Evolutionary conservation across 164 flowering plant genomes (phyloP), one percentile per base, ranked within the genome.

Genomic region (Malania oleifera): DNA sequence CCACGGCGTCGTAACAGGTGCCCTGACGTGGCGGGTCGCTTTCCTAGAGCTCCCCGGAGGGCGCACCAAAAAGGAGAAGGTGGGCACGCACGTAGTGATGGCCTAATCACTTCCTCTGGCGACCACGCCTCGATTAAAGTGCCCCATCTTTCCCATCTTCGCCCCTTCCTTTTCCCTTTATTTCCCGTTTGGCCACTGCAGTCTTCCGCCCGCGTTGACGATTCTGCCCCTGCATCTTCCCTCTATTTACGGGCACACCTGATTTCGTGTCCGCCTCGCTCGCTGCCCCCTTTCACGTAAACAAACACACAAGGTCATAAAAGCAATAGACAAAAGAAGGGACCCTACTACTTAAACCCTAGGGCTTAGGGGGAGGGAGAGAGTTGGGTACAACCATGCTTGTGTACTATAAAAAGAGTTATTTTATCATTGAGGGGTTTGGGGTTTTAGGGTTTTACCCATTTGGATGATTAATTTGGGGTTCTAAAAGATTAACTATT

Each of bases 21-120:
- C 49, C 66, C 48, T 67, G 73, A 77, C 74, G 74, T 77, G 70
- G 65, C 41, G 69, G 29, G 73, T 74, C 74, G 68, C 69, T 64
- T 17, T 71, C 76, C 4, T 1, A 38, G 37, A 35, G 52, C 22
- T 51, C 27, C 25, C 41, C 40, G 24, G 43, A 40, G 43, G 57
- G 61, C 35, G 41, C 15, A 38, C 57, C 51, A 39, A 54, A 62
- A 56, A 38, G 73, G 41, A 49, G 66, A 54, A 67, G 67, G 67
- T n/a, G n/a, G n/a, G n/a, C n/a, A n/a, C n/a, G n/a, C n/a, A n/a
- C n/a, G n/a, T 58, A 61, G 73, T 77, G 78, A 77, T 77, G 77
- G 72, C 69, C 78, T 66, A 72, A 72, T 72, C 75, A 71, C 60
- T 61, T 55, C 65, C n/a, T n/a, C n/a, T n/a, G n/a, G 57, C 52